Evolutionary conservation across 2,329 filamentous ascomycete genomes (phyloP).

Genomic region (Aspergillus candidus): DNA sequence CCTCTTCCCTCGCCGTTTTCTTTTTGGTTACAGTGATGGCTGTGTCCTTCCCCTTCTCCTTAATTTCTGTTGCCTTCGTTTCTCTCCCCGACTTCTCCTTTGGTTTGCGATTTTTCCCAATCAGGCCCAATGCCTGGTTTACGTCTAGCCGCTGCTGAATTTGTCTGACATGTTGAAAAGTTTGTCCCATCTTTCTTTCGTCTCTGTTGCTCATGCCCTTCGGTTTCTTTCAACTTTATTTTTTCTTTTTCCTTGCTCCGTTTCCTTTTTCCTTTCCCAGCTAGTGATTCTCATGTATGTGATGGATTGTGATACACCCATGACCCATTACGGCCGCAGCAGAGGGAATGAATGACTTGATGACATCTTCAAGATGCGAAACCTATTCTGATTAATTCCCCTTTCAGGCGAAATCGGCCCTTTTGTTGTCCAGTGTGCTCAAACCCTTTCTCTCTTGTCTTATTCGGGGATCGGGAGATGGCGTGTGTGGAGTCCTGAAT

Average conservation of each 20-base stretch:
- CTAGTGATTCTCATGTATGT: constrained; percentile 29
- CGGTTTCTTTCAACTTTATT: constrained; percentile 8
- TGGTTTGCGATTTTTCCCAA: constrained; percentile 25
- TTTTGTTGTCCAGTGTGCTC: constrained; percentile 8
- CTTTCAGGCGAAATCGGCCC: constrained; percentile 4
- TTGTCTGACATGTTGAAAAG: constrained; percentile 35
- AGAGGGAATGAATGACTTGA: constrained; percentile 21
- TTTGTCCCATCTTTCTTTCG: constrained; percentile 17
- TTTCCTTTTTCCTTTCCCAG: constrained; percentile 18
- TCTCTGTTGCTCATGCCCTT: constrained; percentile 1
- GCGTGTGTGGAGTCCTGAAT: constrained; percentile 24
- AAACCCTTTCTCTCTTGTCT: constrained; percentile 17
- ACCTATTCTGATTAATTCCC: constrained; percentile 8
- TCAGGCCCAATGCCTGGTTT: constrained; percentile 25
- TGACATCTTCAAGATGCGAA: constrained; percentile 9
- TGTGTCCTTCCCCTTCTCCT: constrained; percentile 16
- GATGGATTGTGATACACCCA: constrained; percentile 28
- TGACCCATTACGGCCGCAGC: constrained; percentile 31
- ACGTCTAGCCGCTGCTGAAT: constrained; percentile 29
- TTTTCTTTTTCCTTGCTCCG: constrained; percentile 15
- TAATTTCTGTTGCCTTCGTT: constrained; percentile 11
- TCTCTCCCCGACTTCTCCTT: constrained; percentile 14
- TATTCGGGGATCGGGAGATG: constrained; percentile 17
- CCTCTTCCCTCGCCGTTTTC: constrained; percentile 6
- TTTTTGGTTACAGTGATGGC: constrained; percentile 24